These are phyloP conservation scores for Zizania latifolia DNA, from an alignment of 176 grass and related monocot species.

Conservation along the genomic window DNA sequence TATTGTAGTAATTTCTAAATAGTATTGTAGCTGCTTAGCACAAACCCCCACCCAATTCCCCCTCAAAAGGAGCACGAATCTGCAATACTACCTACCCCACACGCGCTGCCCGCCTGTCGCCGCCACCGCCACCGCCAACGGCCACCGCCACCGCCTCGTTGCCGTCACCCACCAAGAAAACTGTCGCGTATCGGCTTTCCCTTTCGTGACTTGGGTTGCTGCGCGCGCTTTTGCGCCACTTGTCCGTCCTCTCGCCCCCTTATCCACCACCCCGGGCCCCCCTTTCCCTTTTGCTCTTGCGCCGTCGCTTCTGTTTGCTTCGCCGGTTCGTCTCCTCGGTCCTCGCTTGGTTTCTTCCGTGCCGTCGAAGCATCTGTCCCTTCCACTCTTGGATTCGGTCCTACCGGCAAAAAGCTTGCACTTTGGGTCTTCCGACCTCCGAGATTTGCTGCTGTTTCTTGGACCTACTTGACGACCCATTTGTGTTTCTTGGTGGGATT, in stretches of 20 bases:
- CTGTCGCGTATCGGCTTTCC: neutral
- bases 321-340: neutral
- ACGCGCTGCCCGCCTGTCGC: neutral
- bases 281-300: neutral
- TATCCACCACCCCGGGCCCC: neutral
- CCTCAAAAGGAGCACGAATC: neutral
- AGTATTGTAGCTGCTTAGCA: no score
- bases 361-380: slow-evolving; percentile 14
- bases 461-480: neutral
- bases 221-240: slow-evolving; percentile 10
- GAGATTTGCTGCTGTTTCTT: neutral
- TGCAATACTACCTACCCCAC: neutral
- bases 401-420: neutral
- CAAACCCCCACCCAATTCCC: neutral
- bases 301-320: neutral
- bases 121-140: neutral
- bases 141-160: neutral
- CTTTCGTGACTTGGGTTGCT: neutral
- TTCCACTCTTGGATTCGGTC: neutral
- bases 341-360: slow-evolving; percentile 8
- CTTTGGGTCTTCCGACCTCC: neutral
- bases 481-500: neutral
- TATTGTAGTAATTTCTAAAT: no score
- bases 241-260: slow-evolving; percentile 15
- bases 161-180: neutral